Conservation (phyloP, 1,284 basidiomycete species). For the Cryptococcus amylolentus region DNA sequence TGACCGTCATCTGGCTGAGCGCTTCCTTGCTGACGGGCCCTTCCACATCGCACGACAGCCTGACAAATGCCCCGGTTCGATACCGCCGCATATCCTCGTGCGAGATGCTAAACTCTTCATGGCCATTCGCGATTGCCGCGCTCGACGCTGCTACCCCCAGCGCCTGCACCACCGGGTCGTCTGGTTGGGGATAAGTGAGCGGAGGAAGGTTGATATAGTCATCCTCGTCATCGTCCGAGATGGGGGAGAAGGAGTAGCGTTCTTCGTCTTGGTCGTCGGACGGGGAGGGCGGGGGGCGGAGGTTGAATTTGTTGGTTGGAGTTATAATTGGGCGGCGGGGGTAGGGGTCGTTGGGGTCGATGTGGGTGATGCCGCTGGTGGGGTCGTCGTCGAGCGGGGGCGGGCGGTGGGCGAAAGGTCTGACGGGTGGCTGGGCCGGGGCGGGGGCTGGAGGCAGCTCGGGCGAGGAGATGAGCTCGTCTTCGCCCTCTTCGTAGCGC, state of each 20-base stretch:
- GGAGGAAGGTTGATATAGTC: background rate
- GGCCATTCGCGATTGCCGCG: background rate
- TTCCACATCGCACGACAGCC: background rate
- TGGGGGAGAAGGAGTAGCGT: background rate
- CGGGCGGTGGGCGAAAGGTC: background rate
- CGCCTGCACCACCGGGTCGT: constrained; percentile 1
- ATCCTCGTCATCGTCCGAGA: background rate
- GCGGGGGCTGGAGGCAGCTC: background rate
- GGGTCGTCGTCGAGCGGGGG: background rate
- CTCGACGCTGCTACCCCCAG: constrained; percentile 5
- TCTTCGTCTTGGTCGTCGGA: background rate
- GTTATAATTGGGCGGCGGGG: background rate
- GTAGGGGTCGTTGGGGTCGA: background rate
- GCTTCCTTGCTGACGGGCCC: background rate
- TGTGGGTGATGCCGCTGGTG: background rate
- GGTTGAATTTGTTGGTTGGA: background rate
- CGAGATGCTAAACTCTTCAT: background rate
- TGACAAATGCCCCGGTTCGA: background rate
- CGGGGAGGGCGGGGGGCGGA: background rate
- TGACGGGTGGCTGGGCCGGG: too few relatives aligned
- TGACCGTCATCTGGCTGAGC: constrained; percentile 11
- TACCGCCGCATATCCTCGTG: constrained; percentile 6
- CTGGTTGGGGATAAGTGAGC: background rate
- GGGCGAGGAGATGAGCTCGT: background rate
- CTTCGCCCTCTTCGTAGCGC: background rate